phyloP scores from a whole-genome alignment of 371 early-diverging fungal genomes.

The Mortierella sp. region DNA sequence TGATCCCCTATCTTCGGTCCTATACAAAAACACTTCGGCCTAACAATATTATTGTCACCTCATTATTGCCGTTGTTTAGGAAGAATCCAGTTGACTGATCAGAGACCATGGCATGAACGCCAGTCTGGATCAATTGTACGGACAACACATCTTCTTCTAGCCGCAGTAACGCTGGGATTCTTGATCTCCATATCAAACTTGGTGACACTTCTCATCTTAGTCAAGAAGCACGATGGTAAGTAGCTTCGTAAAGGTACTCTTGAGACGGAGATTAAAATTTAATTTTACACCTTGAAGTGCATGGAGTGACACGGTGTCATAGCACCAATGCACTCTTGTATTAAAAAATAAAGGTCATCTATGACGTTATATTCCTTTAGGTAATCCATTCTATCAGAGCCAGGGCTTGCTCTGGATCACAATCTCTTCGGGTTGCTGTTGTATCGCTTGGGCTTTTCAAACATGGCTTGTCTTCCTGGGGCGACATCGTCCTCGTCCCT shows the following conservation, averaged over 20 bases:
- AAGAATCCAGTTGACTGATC: constrained; percentile 33
- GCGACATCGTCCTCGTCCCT: constrained; percentile 21
- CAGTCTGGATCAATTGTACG: constrained; percentile 16
- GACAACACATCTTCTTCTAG: constrained; percentile 18
- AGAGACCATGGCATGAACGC: constrained; percentile 28
- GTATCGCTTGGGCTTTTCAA: constrained; percentile 40
- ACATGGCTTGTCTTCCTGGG: constrained; percentile 24
- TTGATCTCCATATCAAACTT: constrained; percentile 37
- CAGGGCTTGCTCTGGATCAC: constrained; percentile 23
- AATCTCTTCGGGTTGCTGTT: constrained; percentile 32
- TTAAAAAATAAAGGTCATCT: not conserved
- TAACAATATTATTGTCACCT: not conserved
- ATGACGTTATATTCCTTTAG: constrained; percentile 10
- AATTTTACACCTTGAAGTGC: not conserved
- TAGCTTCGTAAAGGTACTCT: not conserved
- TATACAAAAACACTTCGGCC: not conserved
- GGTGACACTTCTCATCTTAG: constrained; percentile 17
- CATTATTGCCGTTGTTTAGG: constrained; percentile 15
- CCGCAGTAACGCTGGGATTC: constrained; percentile 20
- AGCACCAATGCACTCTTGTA: not conserved
- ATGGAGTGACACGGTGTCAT: constrained; percentile 4
- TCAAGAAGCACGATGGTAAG: constrained; percentile 26
- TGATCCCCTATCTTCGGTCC: not conserved
- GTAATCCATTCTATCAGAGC: not conserved
- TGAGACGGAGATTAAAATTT: constrained; percentile 7